Evolutionary conservation across 768 basidiomycete species (phyloP).

Genomic region (Mycena chlorophos): DNA sequence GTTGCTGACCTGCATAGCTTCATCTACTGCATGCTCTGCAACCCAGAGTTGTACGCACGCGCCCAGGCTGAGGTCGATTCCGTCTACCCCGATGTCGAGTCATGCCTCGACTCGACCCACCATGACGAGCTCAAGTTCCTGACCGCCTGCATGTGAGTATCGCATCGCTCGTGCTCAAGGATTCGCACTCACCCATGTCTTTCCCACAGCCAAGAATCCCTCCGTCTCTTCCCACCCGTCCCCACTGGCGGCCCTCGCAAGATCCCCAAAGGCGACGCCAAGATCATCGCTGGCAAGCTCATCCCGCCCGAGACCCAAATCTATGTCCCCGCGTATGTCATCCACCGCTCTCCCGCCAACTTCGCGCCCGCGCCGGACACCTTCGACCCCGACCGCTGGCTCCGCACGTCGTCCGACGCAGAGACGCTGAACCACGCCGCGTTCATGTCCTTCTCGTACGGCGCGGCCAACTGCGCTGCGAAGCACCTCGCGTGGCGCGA

Average conservation of each 20-base stretch:
- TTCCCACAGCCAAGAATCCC: constrained; percentile 37
- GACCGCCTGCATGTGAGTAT: not conserved
- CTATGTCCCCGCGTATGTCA: constrained; percentile 35
- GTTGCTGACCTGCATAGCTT: not conserved
- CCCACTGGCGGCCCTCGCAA: constrained; percentile 25
- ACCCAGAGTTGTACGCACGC: not conserved
- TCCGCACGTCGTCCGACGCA: constrained; percentile 16
- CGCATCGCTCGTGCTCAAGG: not conserved
- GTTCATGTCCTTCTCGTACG: constrained; percentile 44
- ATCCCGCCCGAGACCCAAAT: constrained; percentile 39
- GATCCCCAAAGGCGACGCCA: constrained; percentile 33
- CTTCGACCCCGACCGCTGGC: constrained; percentile 47
- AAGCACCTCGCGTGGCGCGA: constrained; percentile 41
- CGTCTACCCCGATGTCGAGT: not conserved
- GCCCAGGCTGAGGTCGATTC: not conserved
- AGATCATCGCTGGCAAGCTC: constrained; percentile 32
- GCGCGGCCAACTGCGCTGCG: constrained; percentile 44
- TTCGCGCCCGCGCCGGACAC: constrained; percentile 40
- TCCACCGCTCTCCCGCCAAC: constrained; percentile 43
- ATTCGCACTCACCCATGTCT: not conserved
- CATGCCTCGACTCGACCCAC: not conserved
- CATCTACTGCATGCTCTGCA: not conserved
- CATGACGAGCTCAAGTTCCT: constrained; percentile 1
- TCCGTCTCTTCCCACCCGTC: constrained; percentile 41
- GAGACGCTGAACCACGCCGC: constrained; percentile 30